Evolutionary conservation across 257 asterid genomes (phyloP), one percentile per base, ranked within the genome.

Genomic region (Mitragyna speciosa): DNA sequence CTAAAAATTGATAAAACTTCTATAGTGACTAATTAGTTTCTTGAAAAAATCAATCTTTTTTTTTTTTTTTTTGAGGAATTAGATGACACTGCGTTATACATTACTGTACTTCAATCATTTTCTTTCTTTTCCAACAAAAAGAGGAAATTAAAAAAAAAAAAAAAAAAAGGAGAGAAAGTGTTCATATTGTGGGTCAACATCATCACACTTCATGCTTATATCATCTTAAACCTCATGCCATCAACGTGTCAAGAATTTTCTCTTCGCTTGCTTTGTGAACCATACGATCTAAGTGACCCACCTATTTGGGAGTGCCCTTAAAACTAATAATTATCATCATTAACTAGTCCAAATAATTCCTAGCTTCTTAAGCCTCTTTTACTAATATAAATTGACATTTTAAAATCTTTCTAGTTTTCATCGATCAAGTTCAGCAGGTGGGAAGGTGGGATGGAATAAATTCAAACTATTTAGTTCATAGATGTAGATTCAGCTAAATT

Each of bases 171-270:
- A 43, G 22, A 19, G 64, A 65, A 45, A 66, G 75, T 47, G 77
- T 76, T 33, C 56, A 69, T 39, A 83, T n/a, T 76, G 84, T 76
- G 56, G 80, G 81, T 65, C 81, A 81, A 59, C 83, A 86, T 84
- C 87, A 86, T 76, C 84, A 81, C 81, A 86, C 89, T 84, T 84
- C 89, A 86, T 77, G 87, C 87, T 84, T 79, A 86, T 79, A 84
- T 84, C 89, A 86, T 84, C 89, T 84, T 79, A 80, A 70, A 76
- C 73, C 70, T 73, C 72, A n/a, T 69, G 76, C 17, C 83, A 76
- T 79, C 87, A 83, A 84, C 86, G 83, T 84, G 83, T 76, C 83
- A 43, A 17, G 77, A 76, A 51, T 47, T 71, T 51, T 26, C 48
- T 8, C 30, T 4, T 73, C 33, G 82, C 70, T 72, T 51, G 70